Base-by-base conservation (phyloP, 495 filamentous ascomycete genomes). In the Tuber magnatum region DNA sequence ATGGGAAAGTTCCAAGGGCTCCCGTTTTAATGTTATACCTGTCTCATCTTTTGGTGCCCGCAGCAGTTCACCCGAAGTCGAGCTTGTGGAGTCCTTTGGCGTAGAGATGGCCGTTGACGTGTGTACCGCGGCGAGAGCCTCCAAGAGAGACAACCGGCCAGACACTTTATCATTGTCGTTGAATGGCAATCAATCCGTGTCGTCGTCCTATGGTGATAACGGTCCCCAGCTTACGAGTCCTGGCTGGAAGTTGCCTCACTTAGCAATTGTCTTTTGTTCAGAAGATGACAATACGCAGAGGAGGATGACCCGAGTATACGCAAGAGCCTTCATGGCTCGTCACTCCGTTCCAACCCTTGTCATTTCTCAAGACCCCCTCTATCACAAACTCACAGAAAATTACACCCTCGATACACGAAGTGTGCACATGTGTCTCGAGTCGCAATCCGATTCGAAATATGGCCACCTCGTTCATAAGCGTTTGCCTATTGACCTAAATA, bases 101-200 rank as follows among this genome's bases (percentile, higher is more conserved):
- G 88, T 89, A 41, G 91, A 93, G 80, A 88, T 94, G 76, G 88
- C 89, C 74, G 90, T 94, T 35, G 91, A 93, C 75, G 89, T 92
- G 72, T 93, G 92, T 80, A 85, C 86, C 51, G 85, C 84, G 22
- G 91, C 91, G 35, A 83, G 83, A 38, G 85, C 84, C 9, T 81
- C 86, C 22, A 80, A 84, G 68, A 83, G 83, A 43, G 83, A 85
- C 28, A 84, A 82, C 72, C 84, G 83, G 18, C 83, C 85, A 48
- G 85, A 84, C 70, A 85, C 85, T 32, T 83, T 91, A 73, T 86
- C 85, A 41, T 77, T 94, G 77, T 87, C 84, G 35, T 84, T 93
- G 73, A 90, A 91, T 78, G 88, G 91, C 51, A 85, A 86, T 41
- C 83, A 85, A 82, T 76, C 85, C 80, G 80, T 81, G 82, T 61